Evolutionary conservation across 2,329 filamentous ascomycete species (phyloP), one percentile per base, ranked within the genome.

Genomic region (Coniella vitis): DNA sequence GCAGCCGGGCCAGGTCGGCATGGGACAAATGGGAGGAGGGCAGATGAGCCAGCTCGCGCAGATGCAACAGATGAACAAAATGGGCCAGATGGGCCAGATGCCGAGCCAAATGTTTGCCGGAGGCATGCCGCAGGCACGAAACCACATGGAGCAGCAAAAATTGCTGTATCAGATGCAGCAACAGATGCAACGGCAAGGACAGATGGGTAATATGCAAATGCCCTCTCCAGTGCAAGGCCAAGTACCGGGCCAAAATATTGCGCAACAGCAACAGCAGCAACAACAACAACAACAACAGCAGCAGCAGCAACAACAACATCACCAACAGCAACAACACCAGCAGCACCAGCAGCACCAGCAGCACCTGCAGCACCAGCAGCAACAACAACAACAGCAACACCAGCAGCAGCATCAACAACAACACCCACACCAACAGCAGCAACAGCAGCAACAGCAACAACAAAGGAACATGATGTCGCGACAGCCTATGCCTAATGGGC

Each of bases 141-240:
- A 78, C 57, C 74, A 72, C 39, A 76, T 86, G 54, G 84, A 87
- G 36, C 84, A 87, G 60, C 83, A 89, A 55, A 85, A 89, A 59
- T 77, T 89, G 64, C 75, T 84, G 42, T 91, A 94, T 60, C 87
- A 94, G 58, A 86, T 94, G 80, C 85, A 87, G 53, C 67, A 94
- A 45, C 87, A 94, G 59, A 46, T 47, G 45, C 45, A 47, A n/a
- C 45, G 38, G 81, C 85, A 49, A 34, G 72, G 76, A 61, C 71
- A 75, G 44, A 71, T 72, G 63, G 65, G 38, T 3, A 39, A 21
- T 7, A 42, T 43, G 41, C 39, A 38, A 65, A 47, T 43, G 54
- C 51, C 10, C 10, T 67, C 69, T 1, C 59, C 59, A 45, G 63
- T 62, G 56, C 56, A 56, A 38, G 56, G 58, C 20, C 65, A 66